Conservation (phyloP, 192 early-diverging fungal species). For the Podila clonocystis region DNA sequence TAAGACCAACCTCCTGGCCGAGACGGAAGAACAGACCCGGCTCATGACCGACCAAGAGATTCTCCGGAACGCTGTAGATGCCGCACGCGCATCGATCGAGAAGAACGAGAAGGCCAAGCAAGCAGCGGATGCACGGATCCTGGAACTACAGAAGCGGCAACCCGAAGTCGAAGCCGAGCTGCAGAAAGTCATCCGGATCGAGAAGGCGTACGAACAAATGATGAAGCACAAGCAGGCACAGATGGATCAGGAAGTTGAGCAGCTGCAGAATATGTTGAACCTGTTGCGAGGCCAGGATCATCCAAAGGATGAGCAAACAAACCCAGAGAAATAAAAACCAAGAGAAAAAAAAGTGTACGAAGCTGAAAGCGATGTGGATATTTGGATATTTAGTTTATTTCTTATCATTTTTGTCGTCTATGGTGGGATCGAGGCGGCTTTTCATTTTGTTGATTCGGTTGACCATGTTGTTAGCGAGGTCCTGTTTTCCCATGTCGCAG, state of each 20-base stretch:
- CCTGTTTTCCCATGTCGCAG: slow-evolving; percentile 36
- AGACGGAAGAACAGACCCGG: slow-evolving; percentile 35
- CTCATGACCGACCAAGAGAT: slow-evolving; percentile 24
- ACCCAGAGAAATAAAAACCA: neutral
- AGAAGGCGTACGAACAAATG: slow-evolving; percentile 11
- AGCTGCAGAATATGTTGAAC: slow-evolving; percentile 16
- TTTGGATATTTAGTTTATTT: slow-evolving; percentile 2
- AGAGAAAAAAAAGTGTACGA: neutral
- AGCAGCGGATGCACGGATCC: slow-evolving; percentile 8
- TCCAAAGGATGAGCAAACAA: neutral
- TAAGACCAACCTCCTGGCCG: slow-evolving; percentile 20
- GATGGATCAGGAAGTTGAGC: slow-evolving; percentile 19
- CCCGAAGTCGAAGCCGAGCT: slow-evolving; percentile 16
- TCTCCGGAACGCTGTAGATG: slow-evolving; percentile 9
- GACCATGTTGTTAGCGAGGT: slow-evolving; percentile 32
- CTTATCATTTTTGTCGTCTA: neutral
- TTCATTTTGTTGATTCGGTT: slow-evolving; percentile 28
- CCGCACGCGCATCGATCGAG: slow-evolving; percentile 1
- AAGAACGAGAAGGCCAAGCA: slow-evolving; percentile 2
- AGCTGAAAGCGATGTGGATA: neutral
- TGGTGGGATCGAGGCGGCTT: neutral
- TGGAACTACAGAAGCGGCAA: slow-evolving; percentile 3
- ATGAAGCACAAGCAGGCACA: slow-evolving; percentile 17
- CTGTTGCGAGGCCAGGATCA: slow-evolving; percentile 5
- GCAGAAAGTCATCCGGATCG: slow-evolving; percentile 4